phyloP scores from a whole-genome alignment of 441 rosid species.

The Daphne laureola region DNA sequence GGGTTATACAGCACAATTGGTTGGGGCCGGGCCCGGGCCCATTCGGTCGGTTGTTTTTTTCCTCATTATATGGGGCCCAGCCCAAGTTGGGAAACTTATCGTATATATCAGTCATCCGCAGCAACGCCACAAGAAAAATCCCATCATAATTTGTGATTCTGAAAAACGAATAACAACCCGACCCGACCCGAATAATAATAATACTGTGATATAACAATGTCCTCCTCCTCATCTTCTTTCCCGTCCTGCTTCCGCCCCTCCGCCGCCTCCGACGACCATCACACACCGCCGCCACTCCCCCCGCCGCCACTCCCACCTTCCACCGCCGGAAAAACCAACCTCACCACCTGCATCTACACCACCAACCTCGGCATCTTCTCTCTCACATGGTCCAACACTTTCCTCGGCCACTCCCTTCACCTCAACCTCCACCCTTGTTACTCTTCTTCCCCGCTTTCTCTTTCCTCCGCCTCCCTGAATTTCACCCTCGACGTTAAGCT shows the following conservation, averaged over 20 bases:
- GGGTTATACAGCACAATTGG: too few species aligned
- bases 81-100: not conserved
- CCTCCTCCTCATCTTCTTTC: constrained; percentile 44
- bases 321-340: constrained; percentile 48
- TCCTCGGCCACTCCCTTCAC: constrained; percentile 70
- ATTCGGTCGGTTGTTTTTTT: not conserved
- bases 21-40: too few species aligned
- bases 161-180: not conserved
- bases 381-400: constrained; percentile 67
- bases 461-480: constrained; percentile 42
- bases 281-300: constrained; percentile 16
- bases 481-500: constrained; percentile 64
- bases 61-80: not conserved
- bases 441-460: constrained; percentile 35
- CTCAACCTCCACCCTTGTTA: constrained; percentile 55
- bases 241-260: constrained; percentile 58
- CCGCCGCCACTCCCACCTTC: constrained; percentile 28
- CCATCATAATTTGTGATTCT: not conserved
- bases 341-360: constrained; percentile 63
- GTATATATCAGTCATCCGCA: constrained; percentile 3
- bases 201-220: too few species aligned
- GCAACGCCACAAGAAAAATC: not conserved
- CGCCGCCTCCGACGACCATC: constrained; percentile 19
- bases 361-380: constrained; percentile 75
- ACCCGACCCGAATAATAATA: too few species aligned